Evolutionary conservation across 768 basidiomycete genomes (phyloP).

Genomic region (Suillus alpinus): DNA sequence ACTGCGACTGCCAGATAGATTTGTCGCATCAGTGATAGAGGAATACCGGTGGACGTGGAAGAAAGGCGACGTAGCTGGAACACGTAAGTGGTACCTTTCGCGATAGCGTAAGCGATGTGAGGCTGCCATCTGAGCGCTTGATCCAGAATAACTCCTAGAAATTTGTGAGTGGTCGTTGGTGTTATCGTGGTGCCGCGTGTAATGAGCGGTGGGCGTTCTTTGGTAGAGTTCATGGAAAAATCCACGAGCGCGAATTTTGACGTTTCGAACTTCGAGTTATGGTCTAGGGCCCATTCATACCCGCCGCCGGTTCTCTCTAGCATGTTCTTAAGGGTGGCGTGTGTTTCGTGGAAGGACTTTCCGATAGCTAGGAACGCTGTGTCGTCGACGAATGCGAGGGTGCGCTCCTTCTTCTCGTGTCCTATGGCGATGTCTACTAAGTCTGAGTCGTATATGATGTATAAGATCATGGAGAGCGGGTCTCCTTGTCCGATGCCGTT

Average conservation of each 20-base stretch:
- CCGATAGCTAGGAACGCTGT: too few species aligned
- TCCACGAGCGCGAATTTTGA: slow-evolving; percentile 21
- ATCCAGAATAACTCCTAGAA: slow-evolving; percentile 9
- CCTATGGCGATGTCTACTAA: too few species aligned
- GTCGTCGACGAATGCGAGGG: too few species aligned
- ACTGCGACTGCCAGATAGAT: slow-evolving; percentile 4
- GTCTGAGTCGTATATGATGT: too few species aligned
- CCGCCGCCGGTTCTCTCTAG: slow-evolving; percentile 18
- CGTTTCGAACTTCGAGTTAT: slow-evolving; percentile 24
- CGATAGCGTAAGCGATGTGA: not conserved
- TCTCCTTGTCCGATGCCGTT: too few species aligned
- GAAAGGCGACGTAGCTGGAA: not conserved
- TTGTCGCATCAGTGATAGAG: not conserved
- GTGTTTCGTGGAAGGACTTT: too few species aligned
- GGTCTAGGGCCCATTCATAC: slow-evolving; percentile 13
- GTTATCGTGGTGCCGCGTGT: not conserved
- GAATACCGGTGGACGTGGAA: not conserved
- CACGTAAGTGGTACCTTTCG: not conserved
- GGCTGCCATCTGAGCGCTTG: not conserved
- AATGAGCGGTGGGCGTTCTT: not conserved
- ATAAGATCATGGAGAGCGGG: too few species aligned
- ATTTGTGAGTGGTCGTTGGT: not conserved
- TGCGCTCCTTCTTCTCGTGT: too few species aligned
- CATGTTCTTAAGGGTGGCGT: slow-evolving; percentile 20
- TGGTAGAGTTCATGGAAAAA: not conserved